Conservation (phyloP, 208 protist genomes). For the Acanthamoeba lenticulata region DNA sequence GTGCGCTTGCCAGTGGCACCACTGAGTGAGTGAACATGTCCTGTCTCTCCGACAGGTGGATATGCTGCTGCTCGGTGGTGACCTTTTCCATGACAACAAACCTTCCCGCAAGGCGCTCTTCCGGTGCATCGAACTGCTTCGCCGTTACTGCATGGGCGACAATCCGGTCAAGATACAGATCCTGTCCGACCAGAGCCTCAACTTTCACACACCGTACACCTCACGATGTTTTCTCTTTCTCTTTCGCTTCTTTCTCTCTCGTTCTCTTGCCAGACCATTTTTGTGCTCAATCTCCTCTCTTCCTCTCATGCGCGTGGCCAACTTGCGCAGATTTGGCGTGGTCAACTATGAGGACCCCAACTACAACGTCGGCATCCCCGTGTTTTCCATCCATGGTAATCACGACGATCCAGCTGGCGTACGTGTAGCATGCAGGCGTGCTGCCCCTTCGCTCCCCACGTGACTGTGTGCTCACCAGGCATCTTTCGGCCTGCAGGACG, state of each 20-base stretch:
- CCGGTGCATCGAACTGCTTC: slow-evolving; percentile 89
- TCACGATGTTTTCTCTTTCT: background rate
- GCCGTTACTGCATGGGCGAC: slow-evolving; percentile 91
- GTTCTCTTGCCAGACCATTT: too few species aligned
- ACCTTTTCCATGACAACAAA: slow-evolving; percentile 99
- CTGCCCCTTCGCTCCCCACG: too few species aligned
- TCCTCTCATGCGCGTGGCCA: background rate
- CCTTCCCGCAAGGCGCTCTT: slow-evolving; percentile 94
- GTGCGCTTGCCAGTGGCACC: too few species aligned
- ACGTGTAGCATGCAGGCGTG: too few species aligned
- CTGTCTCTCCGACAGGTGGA: too few species aligned
- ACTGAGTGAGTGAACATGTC: too few species aligned
- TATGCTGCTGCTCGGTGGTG: slow-evolving; percentile 97
- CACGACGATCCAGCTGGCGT: slow-evolving; percentile 99
- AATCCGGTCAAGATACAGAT: slow-evolving; percentile 92
- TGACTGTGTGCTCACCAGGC: too few species aligned
- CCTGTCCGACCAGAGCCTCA: slow-evolving; percentile 91
- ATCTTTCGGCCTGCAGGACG: too few species aligned
- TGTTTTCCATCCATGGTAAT: slow-evolving; percentile 99
- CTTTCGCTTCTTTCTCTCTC: background rate
- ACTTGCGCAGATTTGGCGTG: slow-evolving; percentile 70
- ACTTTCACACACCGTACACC: slow-evolving; percentile 85
- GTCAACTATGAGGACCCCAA: slow-evolving; percentile 97
- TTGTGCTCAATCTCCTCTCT: background rate
- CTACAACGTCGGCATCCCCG: slow-evolving; percentile 97